phyloP scores from a whole-genome alignment of 2,329 filamentous ascomycete species.

The Fusarium liriodendri region DNA sequence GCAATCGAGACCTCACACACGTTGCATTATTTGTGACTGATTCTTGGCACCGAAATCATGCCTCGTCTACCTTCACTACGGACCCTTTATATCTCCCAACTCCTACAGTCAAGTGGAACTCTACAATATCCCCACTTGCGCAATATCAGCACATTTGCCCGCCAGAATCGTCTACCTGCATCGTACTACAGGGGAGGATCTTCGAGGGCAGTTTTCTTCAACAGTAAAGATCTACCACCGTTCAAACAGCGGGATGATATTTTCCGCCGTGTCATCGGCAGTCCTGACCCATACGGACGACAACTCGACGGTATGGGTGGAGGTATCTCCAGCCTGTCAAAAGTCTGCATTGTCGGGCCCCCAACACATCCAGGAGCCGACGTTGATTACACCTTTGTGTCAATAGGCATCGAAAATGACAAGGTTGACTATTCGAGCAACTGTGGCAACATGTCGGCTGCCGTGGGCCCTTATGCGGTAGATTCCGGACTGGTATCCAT shows the following conservation, averaged over 20 bases:
- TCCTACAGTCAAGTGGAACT: too few species aligned
- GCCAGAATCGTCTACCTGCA: neutral
- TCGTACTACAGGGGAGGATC: neutral
- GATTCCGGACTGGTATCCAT: conserved; percentile 57
- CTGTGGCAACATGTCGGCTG: conserved; percentile 72
- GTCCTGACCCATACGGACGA: conserved; percentile 33
- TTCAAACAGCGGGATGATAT: neutral
- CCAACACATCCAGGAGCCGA: conserved; percentile 57
- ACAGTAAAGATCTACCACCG: neutral
- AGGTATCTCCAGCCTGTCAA: conserved; percentile 70
- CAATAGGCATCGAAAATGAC: conserved; percentile 66
- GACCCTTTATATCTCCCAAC: too few species aligned
- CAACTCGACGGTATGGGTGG: conserved; percentile 74
- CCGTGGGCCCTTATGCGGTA: conserved; percentile 69
- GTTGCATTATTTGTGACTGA: too few species aligned
- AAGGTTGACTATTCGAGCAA: conserved; percentile 69
- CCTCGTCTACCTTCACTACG: too few species aligned
- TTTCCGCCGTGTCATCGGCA: neutral
- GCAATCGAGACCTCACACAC: too few species aligned
- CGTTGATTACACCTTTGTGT: conserved; percentile 72
- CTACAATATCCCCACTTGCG: too few species aligned
- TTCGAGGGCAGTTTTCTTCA: neutral
- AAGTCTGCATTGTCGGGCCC: conserved; percentile 67
- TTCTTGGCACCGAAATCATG: too few species aligned
- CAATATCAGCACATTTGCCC: neutral